Percentiles rank a stretch among this genome's conserved stretches.
phyloP scores from a whole-genome alignment of 2,329 filamentous ascomycete species.

The Rosellinia necatrix region DNA sequence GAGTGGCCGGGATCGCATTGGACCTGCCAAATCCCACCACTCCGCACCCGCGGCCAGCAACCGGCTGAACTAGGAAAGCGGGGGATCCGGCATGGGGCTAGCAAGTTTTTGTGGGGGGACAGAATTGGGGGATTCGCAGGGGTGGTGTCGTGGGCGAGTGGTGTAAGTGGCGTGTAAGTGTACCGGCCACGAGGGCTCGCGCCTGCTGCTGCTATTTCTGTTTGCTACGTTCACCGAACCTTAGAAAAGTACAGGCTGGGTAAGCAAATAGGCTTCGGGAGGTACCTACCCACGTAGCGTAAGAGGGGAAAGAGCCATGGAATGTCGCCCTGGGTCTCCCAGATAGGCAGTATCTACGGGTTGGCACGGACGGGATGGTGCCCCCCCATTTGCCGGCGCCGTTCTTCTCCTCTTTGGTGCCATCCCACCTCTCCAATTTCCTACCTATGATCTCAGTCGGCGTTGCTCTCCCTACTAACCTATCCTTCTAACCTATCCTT shows the following conservation, averaged over 20 bases:
- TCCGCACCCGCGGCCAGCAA: constrained; percentile 13
- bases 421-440: background rate
- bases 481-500: background rate
- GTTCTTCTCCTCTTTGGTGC: background rate
- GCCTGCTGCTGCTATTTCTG: background rate
- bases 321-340: too few species aligned
- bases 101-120: background rate
- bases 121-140: constrained; percentile 6
- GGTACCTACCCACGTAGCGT: too few species aligned
- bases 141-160: background rate
- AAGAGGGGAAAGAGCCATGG: background rate
- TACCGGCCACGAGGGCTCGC: background rate
- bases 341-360: background rate
- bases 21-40: constrained; percentile 23
- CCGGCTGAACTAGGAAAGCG: constrained; percentile 25
- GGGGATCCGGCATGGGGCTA: background rate
- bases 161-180: background rate
- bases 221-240: too few species aligned
- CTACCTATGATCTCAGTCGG: constrained; percentile 8
- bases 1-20: constrained; percentile 8
- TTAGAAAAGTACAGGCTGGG: too few species aligned
- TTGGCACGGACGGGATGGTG: constrained; percentile 8
- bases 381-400: constrained; percentile 21
- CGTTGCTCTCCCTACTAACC: background rate
- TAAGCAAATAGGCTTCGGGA: too few species aligned